Evolutionary conservation across 164 flowering plant species (phyloP), one percentile per base, ranked within the genome.

Genomic region (Cinnamomum micranthum): DNA sequence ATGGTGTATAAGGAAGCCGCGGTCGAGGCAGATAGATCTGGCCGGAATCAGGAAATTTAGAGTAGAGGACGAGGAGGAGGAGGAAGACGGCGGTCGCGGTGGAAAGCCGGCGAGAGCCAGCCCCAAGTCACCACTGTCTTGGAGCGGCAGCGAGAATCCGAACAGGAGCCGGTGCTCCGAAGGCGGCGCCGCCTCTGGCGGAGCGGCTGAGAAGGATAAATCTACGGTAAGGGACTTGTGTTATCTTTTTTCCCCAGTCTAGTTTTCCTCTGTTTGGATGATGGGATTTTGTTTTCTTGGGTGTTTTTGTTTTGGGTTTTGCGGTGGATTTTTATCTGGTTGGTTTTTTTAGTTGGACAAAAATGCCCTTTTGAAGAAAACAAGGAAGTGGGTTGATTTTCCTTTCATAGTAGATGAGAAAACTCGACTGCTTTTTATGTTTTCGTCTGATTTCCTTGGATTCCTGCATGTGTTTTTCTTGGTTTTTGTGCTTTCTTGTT

Each of bases 81-180:
- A 78, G 73, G 81, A 80, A 9, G 72, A 68, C 1, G 86, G 35
- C 35, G 0, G 35, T 31, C 0, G 6, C 6, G 35, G 35, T 31
- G 35, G 73, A 65, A 74, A 82, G 6, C 22, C 73, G 20, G 78
- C 65, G 2, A 28, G 88, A 59, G 80, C 78, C n/a, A 87, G 90
- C 60, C 92, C 92, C 11, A 86, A 87, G 23, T 87, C 92, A 47
- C 90, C 90, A 4, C 85, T 89, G 31, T 87, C 89, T 1, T 89
- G 91, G 91, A 88, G 91, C 80, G 88, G 84, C 47, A 87, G 86
- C 66, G 73, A 74, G 4, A 77, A 80, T 4, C 23, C 63, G 19
- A 51, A 72, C 25, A 65, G 78, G 12, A 71, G 68, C 31, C 28
- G 62, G 28, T 70, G 82, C 27, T 79, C 64, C 76, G 88, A 87